phyloP scores from a whole-genome alignment of 306 rosid species.

The Pyrus bretschneideri region DNA sequence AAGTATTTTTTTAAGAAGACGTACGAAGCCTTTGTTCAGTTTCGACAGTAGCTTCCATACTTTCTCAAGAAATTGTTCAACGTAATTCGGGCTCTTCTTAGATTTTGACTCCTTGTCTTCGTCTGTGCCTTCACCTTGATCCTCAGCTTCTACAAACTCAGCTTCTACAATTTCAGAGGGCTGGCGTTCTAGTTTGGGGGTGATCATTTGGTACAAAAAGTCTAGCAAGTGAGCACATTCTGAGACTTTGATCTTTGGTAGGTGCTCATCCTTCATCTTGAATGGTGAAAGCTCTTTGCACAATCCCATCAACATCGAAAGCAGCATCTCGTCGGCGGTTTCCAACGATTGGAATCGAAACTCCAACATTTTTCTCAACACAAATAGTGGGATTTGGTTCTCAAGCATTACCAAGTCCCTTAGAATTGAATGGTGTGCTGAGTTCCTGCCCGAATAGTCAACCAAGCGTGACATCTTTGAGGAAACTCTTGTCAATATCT shows the following conservation, averaged over 20 bases:
- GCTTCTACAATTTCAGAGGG: constrained; percentile 16
- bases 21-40: constrained; percentile 39
- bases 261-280: constrained; percentile 27
- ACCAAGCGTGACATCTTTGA: constrained; percentile 62
- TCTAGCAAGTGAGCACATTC: constrained; percentile 54
- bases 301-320: constrained; percentile 46
- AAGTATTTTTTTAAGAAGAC: constrained; percentile 29
- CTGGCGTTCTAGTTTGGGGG: constrained; percentile 26
- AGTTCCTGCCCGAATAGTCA: constrained; percentile 49
- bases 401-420: constrained; percentile 76
- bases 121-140: constrained; percentile 7
- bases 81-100: neutral
- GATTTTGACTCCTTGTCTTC: constrained; percentile 15
- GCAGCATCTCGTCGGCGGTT: constrained; percentile 39
- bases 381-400: constrained; percentile 69
- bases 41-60: constrained; percentile 50
- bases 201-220: constrained; percentile 47
- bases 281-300: constrained; percentile 58
- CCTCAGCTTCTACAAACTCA: neutral
- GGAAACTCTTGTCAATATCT: constrained; percentile 22
- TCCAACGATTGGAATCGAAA: constrained; percentile 33
- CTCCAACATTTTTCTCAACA: constrained; percentile 47
- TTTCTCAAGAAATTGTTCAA: constrained; percentile 23
- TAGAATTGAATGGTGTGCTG: constrained; percentile 53
- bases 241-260: constrained; percentile 33